Conservation (phyloP, 2,329 filamentous ascomycete genomes). For the Aspergillus aculeatus region DNA sequence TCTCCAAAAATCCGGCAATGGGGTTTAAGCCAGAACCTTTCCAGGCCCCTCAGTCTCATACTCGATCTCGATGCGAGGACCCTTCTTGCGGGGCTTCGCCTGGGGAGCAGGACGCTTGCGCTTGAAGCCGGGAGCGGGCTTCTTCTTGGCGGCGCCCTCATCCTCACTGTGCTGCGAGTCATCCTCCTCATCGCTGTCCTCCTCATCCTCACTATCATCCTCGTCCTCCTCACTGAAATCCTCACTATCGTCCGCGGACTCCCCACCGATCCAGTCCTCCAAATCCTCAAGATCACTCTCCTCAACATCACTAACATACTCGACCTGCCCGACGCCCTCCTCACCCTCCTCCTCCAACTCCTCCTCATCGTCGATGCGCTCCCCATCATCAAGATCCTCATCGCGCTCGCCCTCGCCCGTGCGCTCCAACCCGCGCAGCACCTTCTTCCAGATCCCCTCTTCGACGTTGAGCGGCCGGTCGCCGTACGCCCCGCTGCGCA, state of each 20-base stretch:
- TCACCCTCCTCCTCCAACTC: conserved; percentile 61
- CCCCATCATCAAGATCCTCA: conserved; percentile 83
- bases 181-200: conserved; percentile 45
- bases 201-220: conserved; percentile 55
- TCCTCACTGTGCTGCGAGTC: conserved; percentile 42
- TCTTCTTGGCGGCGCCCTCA: conserved; percentile 38
- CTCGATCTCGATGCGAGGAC: conserved; percentile 70
- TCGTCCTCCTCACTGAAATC: conserved; percentile 55
- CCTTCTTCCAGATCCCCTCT: conserved; percentile 95
- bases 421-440: conserved; percentile 83
- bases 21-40: conserved; percentile 44
- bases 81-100: conserved; percentile 60
- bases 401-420: conserved; percentile 80
- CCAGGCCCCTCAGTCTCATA: conserved; percentile 69
- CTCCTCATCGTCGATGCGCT: conserved; percentile 74
- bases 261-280: conserved; percentile 85
- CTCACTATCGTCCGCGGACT: conserved; percentile 47
- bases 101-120: conserved; percentile 56
- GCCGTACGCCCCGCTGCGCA: conserved; percentile 90
- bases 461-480: conserved; percentile 94
- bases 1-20: neutral
- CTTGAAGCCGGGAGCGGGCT: conserved; percentile 51
- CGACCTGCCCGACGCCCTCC: conserved; percentile 73
- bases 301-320: conserved; percentile 90
- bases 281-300: conserved; percentile 89